Evolutionary conservation across 306 rosid genomes (phyloP), one percentile per base, ranked within the genome.

Genomic region (Ormosia semicastrata): DNA sequence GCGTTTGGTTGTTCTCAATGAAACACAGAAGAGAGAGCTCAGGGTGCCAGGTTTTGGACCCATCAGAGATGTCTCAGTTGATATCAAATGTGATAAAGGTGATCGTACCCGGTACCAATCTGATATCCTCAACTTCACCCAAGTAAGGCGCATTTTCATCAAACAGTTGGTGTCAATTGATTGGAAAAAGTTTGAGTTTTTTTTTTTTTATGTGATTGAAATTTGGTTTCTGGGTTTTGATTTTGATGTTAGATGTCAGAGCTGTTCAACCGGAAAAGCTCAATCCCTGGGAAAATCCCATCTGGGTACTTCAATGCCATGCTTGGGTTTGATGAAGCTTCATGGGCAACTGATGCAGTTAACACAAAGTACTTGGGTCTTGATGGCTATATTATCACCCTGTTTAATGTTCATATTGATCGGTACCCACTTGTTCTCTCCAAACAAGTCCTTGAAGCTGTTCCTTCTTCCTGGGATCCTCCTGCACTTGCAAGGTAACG

Each of bases 391-490:
- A 86, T 73, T 52, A 89, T 92, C 15, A 37, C 6, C 7, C 83
- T 95, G 0, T 90, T 92, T 77, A 88, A 80, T 46, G 79, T 90
- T 81, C 98, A 86, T 82, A 87, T 95, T 64, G 83, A 89, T 86
- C 85, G 91, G 1, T 93, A 74, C 11, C 98, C 96, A 2, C 94
- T 95, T 66, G n/a, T 80, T 73, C 93, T 95, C 3, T 85, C 93
- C 63, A 77, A 87, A 11, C 71, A 85, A 71, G 87, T 93, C 6
- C 82, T 91, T 65, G 7, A 82, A 37, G 87, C 89, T 24, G 93
- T 93, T 81, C 99, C 99, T 44, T 71, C 99, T 18, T 64, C 91
- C 0, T 95, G 99, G 99, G 94, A 95, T 66, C 97, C 99, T 9
- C 71, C 78, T 46, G 94, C 94, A 14, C 90, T 95, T 63, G 94